phyloP scores from a whole-genome alignment of 768 basidiomycete species.

The Rickenella mellea region DNA sequence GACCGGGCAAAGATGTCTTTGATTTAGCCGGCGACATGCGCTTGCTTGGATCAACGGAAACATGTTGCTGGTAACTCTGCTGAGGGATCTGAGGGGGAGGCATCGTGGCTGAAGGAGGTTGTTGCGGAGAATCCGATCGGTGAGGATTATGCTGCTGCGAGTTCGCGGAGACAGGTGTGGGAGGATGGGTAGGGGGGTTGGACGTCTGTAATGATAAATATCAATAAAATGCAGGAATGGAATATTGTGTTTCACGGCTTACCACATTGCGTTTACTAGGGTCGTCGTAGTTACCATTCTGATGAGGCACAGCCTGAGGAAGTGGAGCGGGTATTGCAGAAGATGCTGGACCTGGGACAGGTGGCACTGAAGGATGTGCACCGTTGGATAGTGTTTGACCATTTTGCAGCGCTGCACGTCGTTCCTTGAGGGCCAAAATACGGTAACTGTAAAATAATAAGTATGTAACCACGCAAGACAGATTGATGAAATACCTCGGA shows the following conservation, averaged over 20 bases:
- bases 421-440: not conserved
- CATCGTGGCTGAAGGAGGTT: slow-evolving; percentile 6
- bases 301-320: slow-evolving; percentile 1
- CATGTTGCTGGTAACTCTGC: slow-evolving; percentile 2
- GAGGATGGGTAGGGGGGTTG: too few species aligned
- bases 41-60: slow-evolving; percentile 12
- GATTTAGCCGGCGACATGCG: slow-evolving; percentile 19
- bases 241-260: too few species aligned
- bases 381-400: not conserved
- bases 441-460: not conserved
- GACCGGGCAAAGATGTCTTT: slow-evolving; percentile 21
- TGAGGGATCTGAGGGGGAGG: slow-evolving; percentile 3
- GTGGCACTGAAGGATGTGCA: not conserved
- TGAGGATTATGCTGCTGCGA: too few species aligned
- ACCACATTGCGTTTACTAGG: too few species aligned
- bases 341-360: slow-evolving; percentile 2
- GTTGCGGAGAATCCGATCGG: too few species aligned
- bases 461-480: not conserved
- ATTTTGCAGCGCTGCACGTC: not conserved
- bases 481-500: slow-evolving; percentile 5
- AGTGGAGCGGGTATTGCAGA: slow-evolving; percentile 3
- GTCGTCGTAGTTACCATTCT: too few species aligned
- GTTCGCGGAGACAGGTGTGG: too few species aligned
- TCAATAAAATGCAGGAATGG: too few species aligned
- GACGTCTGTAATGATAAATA: too few species aligned